phyloP scores from a whole-genome alignment of 192 early-diverging fungal genomes.

The Coemansia umbellata region DNA sequence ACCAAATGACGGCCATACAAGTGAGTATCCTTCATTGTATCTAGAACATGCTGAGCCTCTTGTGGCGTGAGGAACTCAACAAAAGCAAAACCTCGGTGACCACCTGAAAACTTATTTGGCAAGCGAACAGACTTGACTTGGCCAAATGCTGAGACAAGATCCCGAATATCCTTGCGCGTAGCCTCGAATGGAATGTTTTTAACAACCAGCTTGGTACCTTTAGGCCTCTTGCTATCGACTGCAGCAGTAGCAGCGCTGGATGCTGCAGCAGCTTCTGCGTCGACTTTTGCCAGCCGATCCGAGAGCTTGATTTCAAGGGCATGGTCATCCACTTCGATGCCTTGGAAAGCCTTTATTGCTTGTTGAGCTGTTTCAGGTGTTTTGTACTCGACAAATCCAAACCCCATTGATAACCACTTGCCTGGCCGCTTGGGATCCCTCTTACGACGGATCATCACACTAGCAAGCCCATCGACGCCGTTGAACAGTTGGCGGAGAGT shows the following conservation, averaged over 20 bases:
- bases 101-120: constrained; percentile 89
- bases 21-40: constrained; percentile 85
- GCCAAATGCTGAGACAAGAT: constrained; percentile 89
- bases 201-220: constrained; percentile 82
- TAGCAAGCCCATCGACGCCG: constrained; percentile 72
- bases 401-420: constrained; percentile 85
- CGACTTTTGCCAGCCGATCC: constrained; percentile 53
- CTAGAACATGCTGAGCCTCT: constrained; percentile 88
- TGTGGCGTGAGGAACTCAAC: constrained; percentile 95
- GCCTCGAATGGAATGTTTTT: constrained; percentile 97
- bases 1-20: constrained; percentile 97
- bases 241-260: constrained; percentile 10
- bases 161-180: constrained; percentile 88
- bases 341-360: constrained; percentile 86
- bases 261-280: constrained; percentile 6
- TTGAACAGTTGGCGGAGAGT: constrained; percentile 69
- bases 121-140: constrained; percentile 92
- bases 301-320: constrained; percentile 90
- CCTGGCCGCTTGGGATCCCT: constrained; percentile 80
- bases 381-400: constrained; percentile 94
- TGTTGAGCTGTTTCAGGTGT: constrained; percentile 73
- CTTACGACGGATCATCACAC: constrained; percentile 79
- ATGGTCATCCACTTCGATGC: constrained; percentile 81
- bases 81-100: constrained; percentile 97
- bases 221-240: constrained; percentile 55